Evolutionary conservation across 306 rosid genomes (phyloP).

Genomic region (Medicago lupulina): DNA sequence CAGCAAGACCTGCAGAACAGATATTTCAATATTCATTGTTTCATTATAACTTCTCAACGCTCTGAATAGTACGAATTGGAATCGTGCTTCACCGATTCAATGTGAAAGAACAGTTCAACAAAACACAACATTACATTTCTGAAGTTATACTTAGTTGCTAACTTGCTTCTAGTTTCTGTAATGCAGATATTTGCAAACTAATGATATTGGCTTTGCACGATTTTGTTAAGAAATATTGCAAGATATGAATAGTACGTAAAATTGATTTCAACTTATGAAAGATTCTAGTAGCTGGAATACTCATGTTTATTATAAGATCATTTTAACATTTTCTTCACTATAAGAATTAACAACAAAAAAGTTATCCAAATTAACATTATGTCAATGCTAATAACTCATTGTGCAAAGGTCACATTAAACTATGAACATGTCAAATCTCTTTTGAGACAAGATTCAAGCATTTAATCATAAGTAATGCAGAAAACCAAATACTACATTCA

Average conservation of each 20-base stretch:
- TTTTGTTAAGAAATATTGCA: no score
- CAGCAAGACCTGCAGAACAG: constrained; percentile 70
- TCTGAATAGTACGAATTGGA: constrained; percentile 8
- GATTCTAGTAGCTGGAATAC: not conserved
- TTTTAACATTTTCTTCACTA: not conserved
- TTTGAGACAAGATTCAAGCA: constrained; percentile 28
- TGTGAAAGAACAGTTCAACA: not conserved
- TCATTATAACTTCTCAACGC: constrained; percentile 13
- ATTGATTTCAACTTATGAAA: not conserved
- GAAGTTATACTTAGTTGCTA: no score
- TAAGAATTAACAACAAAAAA: no score
- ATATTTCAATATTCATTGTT: constrained; percentile 28
- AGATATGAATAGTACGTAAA: no score
- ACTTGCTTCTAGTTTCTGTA: no score
- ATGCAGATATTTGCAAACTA: no score
- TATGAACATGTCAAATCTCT: constrained; percentile 13
- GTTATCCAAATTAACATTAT: not conserved
- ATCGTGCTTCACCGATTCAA: constrained; percentile 3
- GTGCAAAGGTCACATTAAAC: not conserved
- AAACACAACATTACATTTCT: no score
- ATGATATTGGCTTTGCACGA: no score
- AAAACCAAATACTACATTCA: constrained; percentile 21
- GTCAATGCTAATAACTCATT: constrained; percentile 3
- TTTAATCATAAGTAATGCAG: constrained; percentile 27
- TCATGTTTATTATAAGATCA: not conserved